Conservation (phyloP, 306 rosid species). For the Castanospermum australe region DNA sequence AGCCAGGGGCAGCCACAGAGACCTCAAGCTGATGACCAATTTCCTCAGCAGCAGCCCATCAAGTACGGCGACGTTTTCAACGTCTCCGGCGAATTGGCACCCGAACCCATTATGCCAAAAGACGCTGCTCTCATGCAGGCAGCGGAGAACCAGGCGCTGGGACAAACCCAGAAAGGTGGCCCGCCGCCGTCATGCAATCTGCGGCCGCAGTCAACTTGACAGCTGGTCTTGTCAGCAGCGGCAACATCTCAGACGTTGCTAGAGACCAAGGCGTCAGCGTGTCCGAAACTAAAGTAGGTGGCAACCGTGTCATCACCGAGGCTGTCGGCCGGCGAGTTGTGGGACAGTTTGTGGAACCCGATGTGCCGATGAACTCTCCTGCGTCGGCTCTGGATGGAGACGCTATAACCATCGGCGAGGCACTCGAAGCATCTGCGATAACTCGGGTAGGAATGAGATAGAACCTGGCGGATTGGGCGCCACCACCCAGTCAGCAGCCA, state of each 20-base stretch:
- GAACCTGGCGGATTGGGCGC: slow-evolving; percentile 40
- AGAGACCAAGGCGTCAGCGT: slow-evolving; percentile 45
- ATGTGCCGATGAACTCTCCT: slow-evolving; percentile 27
- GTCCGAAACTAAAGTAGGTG: slow-evolving; percentile 26
- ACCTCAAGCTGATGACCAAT: background rate
- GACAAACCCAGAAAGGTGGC: slow-evolving; percentile 55
- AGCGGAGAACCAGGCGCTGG: slow-evolving; percentile 48
- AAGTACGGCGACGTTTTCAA: slow-evolving; percentile 66
- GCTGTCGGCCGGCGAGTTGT: slow-evolving; percentile 45
- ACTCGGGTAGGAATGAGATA: slow-evolving; percentile 23
- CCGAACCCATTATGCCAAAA: slow-evolving; percentile 39
- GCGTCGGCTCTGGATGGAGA: slow-evolving; percentile 31
- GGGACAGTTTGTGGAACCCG: slow-evolving; percentile 54
- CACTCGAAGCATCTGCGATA: slow-evolving; percentile 50
- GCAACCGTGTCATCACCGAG: slow-evolving; percentile 42
- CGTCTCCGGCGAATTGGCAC: slow-evolving; percentile 57
- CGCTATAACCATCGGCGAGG: slow-evolving; percentile 64
- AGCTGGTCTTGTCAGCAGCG: slow-evolving; percentile 27
- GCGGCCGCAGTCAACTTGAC: slow-evolving; percentile 45
- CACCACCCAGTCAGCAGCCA: slow-evolving; percentile 49
- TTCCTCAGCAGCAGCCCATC: slow-evolving; percentile 34
- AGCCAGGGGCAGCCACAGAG: slow-evolving; percentile 33
- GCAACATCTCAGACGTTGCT: slow-evolving; percentile 28
- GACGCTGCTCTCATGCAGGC: slow-evolving; percentile 67
- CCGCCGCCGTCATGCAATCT: slow-evolving; percentile 66